Conservation (phyloP, 352 stramenopile genomes). For the Phytophthora hibernalis region DNA sequence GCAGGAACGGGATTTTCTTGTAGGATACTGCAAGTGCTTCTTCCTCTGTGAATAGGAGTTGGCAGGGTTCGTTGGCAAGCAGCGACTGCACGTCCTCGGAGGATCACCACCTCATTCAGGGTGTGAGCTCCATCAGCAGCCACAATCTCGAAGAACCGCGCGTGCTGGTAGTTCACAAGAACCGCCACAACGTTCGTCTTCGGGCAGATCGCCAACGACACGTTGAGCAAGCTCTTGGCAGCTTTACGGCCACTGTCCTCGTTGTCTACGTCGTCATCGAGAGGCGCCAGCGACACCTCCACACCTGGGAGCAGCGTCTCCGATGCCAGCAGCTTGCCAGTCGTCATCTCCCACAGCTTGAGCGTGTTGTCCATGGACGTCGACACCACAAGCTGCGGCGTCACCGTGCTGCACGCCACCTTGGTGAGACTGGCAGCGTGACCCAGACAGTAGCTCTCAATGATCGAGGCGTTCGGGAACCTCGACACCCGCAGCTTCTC, state of each 20-base stretch:
- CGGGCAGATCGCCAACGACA: slow-evolving; percentile 66
- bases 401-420: slow-evolving; percentile 52
- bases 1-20: slow-evolving; percentile 67
- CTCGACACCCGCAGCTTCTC: slow-evolving; percentile 88
- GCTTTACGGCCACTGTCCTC: slow-evolving; percentile 37
- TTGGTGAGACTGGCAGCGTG: slow-evolving; percentile 76
- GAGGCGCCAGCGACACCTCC: slow-evolving; percentile 32
- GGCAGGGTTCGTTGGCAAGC: slow-evolving; percentile 51
- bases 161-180: slow-evolving; percentile 53
- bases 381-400: slow-evolving; percentile 64
- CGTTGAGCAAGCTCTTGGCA: slow-evolving; percentile 58
- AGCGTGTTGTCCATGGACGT: slow-evolving; percentile 85
- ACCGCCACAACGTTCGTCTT: slow-evolving; percentile 64
- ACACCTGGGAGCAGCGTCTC: slow-evolving; percentile 46
- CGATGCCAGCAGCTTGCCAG: slow-evolving; percentile 63
- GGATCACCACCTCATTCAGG: slow-evolving; percentile 38
- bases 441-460: slow-evolving; percentile 88
- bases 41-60: slow-evolving; percentile 57
- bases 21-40: slow-evolving; percentile 63
- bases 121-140: slow-evolving; percentile 18
- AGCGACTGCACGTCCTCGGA: slow-evolving; percentile 45
- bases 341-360: slow-evolving; percentile 75
- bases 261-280: slow-evolving; percentile 25
- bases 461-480: slow-evolving; percentile 75
- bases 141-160: slow-evolving; percentile 70